Evolutionary conservation across 257 asterid species (phyloP).

Genomic region (Solanum peruvianum): DNA sequence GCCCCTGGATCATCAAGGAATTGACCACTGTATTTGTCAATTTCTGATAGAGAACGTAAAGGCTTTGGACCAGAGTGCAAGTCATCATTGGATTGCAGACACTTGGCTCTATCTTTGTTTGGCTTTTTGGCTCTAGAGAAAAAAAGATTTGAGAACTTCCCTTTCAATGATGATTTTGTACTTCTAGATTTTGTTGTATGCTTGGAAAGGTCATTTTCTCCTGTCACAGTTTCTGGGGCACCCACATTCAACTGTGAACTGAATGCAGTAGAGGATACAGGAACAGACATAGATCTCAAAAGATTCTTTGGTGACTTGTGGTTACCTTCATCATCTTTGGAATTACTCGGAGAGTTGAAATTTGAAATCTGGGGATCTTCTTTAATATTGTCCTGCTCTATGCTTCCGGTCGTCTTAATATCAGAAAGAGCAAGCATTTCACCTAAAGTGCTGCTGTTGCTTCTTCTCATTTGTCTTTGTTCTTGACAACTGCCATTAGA

Average conservation of each 20-base stretch:
- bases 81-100: conserved; percentile 26
- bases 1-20: not conserved
- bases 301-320: conserved; percentile 3
- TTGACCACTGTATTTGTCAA: conserved; percentile 10
- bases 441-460: conserved; percentile 87
- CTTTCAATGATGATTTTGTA: conserved; percentile 4
- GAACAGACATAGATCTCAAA: conserved; percentile 5
- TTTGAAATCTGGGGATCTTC: conserved; percentile 15
- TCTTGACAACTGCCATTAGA: conserved; percentile 61
- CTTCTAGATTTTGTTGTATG: conserved; percentile 1
- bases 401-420: conserved; percentile 29
- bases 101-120: conserved; percentile 30
- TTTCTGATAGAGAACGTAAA: conserved; percentile 12
- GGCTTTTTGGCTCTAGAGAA: conserved; percentile 15
- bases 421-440: conserved; percentile 99
- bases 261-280: conserved; percentile 1
- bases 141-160: conserved; percentile 1
- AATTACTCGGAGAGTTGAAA: not conserved
- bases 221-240: not conserved
- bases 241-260: not conserved
- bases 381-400: conserved; percentile 21
- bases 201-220: not conserved
- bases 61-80: conserved; percentile 3
- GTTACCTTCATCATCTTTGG: not conserved
- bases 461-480: conserved; percentile 49